Percentiles rank a stretch among this genome's conserved stretches.
phyloP scores from a whole-genome alignment of 2,329 filamentous ascomycete genomes.

The Pezizomycotina sp. region DNA sequence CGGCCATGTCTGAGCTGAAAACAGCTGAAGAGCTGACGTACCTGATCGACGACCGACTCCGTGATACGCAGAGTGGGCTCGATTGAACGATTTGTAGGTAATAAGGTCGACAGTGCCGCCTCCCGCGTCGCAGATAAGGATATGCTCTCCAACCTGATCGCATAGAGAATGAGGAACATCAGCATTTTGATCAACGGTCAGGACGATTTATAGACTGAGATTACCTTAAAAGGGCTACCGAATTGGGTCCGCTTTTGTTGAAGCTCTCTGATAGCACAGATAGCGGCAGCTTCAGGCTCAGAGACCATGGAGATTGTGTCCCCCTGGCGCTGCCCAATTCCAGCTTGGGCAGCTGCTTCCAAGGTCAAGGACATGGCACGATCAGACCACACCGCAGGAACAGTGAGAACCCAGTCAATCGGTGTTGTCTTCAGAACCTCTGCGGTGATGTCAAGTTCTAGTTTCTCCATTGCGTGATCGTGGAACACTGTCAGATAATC shows the following conservation, averaged over 20 bases:
- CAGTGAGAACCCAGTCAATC: constrained; percentile 40
- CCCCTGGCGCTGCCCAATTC: constrained; percentile 43
- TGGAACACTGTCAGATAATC: constrained; percentile 37
- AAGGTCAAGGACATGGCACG: constrained; percentile 37
- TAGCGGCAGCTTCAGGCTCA: constrained; percentile 26
- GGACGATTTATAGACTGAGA: no score
- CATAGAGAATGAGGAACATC: constrained; percentile 24
- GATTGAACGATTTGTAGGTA: constrained; percentile 66
- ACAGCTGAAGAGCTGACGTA: no score
- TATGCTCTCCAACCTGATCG: constrained; percentile 35
- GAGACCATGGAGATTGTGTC: constrained; percentile 23
- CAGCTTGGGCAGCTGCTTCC: constrained; percentile 29
- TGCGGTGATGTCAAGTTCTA: constrained; percentile 32
- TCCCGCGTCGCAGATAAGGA: constrained; percentile 45
- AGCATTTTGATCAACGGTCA: constrained; percentile 9
- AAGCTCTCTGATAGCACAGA: constrained; percentile 21
- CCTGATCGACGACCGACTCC: constrained; percentile 13
- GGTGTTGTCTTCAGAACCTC: constrained; percentile 33
- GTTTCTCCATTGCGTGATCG: constrained; percentile 34
- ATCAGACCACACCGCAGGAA: constrained; percentile 44
- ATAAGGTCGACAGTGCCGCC: constrained; percentile 65
- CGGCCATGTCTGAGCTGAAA: no score
- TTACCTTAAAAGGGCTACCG: no score
- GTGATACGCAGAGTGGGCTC: constrained; percentile 14
- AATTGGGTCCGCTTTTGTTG: no score